These are phyloP conservation scores for Castanea sativa DNA, from an alignment of 306 rosid species.

Conservation along the genomic window DNA sequence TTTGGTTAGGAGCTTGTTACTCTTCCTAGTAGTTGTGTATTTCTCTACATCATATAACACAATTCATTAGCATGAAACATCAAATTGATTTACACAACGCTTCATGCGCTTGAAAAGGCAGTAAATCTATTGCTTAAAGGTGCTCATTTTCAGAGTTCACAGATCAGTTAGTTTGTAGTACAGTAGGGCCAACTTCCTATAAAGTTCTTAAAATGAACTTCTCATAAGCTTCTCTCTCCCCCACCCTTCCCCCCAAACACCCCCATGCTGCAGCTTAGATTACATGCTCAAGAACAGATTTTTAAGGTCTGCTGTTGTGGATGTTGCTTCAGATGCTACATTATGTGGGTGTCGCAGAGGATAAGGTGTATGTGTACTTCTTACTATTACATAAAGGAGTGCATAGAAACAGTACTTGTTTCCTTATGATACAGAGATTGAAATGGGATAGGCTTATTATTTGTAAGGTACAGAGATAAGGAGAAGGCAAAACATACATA, in stretches of 20 bases:
- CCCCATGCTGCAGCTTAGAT: not conserved
- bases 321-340: not conserved
- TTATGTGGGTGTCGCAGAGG: not conserved
- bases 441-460: not conserved
- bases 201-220: not conserved
- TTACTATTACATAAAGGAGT: not conserved
- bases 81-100: no score
- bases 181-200: not conserved
- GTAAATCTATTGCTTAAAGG: not conserved
- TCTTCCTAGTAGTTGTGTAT: no score
- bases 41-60: no score
- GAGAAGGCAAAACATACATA: not conserved
- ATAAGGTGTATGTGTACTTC: not conserved
- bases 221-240: not conserved
- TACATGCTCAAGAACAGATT: not conserved
- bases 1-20: no score
- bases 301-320: not conserved
- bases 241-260: not conserved
- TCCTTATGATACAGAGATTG: not conserved
- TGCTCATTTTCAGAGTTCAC: not conserved
- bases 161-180: not conserved
- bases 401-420: not conserved
- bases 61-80: no score
- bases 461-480: not conserved
- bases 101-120: no score